Evolutionary conservation across 257 asterid genomes (phyloP).

Genomic region (Prunella vulgaris): DNA sequence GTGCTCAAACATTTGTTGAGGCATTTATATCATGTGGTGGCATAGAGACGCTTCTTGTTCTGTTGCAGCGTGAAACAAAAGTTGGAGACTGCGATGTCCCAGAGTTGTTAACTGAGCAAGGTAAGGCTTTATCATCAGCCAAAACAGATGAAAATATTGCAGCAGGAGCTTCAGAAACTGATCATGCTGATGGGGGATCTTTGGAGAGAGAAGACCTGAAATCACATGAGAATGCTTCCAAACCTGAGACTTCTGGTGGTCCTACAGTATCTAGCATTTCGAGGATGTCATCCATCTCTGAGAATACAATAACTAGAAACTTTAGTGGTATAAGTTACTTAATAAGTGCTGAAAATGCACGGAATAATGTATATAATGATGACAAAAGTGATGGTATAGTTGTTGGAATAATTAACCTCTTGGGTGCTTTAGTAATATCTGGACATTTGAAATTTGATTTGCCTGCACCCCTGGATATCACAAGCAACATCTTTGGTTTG

Average conservation of each 20-base stretch:
- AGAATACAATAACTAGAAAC: constrained; percentile 49
- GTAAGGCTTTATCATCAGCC: constrained; percentile 31
- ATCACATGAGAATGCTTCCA: constrained; percentile 42
- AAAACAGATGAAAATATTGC: constrained; percentile 37
- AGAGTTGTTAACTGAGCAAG: constrained; percentile 37
- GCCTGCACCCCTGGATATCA: constrained; percentile 67
- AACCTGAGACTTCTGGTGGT: constrained; percentile 31
- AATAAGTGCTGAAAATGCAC: constrained; percentile 91
- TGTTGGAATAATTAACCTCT: constrained; percentile 74
- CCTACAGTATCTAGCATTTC: constrained; percentile 38
- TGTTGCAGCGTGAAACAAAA: constrained; percentile 95
- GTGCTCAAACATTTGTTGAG: constrained; percentile 88
- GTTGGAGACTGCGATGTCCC: constrained; percentile 65
- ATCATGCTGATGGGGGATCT: constrained; percentile 32
- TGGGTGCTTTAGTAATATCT: constrained; percentile 83
- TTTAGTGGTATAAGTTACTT: constrained; percentile 83
- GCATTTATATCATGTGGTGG: constrained; percentile 95
- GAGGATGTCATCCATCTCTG: constrained; percentile 63
- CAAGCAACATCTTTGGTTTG: constrained; percentile 68
- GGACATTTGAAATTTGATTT: constrained; percentile 79
- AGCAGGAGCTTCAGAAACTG: constrained; percentile 29
- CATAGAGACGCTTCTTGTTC: constrained; percentile 90
- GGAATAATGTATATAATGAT: constrained; percentile 89
- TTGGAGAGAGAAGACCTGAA: constrained; percentile 37
- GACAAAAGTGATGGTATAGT: constrained; percentile 83